Percentiles rank a stretch among this genome's conserved stretches.
Conservation (phyloP, 2,329 filamentous ascomycete species). For the Graphilbum sp. region DNA sequence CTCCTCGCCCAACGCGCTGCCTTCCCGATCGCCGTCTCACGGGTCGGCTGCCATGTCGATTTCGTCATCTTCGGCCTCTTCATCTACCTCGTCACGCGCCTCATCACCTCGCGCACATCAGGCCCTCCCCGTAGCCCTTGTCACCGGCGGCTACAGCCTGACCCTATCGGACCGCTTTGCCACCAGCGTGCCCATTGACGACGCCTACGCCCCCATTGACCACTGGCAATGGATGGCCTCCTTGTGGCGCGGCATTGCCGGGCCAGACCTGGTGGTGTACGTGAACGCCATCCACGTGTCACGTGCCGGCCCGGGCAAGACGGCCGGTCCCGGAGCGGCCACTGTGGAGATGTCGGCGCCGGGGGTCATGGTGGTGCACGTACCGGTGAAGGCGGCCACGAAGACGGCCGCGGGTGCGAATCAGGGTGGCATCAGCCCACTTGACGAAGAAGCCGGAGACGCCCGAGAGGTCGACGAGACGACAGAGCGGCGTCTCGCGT, state of each 20-base stretch:
- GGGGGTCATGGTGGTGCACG: constrained; percentile 36
- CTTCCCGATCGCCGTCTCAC: no score
- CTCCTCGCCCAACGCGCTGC: neutral
- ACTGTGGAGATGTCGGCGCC: constrained; percentile 25
- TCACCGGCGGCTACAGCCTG: constrained; percentile 66
- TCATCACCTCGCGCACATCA: no score
- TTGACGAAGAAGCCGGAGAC: no score
- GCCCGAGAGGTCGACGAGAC: no score
- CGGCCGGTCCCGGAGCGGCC: constrained; percentile 5
- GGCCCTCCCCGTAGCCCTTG: constrained; percentile 50
- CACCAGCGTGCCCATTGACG: constrained; percentile 54
- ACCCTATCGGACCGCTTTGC: constrained; percentile 64
- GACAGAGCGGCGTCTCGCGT: no score
- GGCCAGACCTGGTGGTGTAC: constrained; percentile 64
- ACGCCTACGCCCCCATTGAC: constrained; percentile 65
- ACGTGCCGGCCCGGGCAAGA: constrained; percentile 16
- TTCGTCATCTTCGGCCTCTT: neutral
- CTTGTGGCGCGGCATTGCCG: constrained; percentile 74
- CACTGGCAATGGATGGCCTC: constrained; percentile 98
- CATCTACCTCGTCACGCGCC: no score
- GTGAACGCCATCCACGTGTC: constrained; percentile 21
- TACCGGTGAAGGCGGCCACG: constrained; percentile 18
- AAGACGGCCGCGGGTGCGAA: no score
- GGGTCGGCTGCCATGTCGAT: no score
- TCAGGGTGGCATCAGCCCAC: no score